These are phyloP conservation scores for Quercus gilva DNA, from an alignment of 306 rosid genomes.

Conservation along the genomic window DNA sequence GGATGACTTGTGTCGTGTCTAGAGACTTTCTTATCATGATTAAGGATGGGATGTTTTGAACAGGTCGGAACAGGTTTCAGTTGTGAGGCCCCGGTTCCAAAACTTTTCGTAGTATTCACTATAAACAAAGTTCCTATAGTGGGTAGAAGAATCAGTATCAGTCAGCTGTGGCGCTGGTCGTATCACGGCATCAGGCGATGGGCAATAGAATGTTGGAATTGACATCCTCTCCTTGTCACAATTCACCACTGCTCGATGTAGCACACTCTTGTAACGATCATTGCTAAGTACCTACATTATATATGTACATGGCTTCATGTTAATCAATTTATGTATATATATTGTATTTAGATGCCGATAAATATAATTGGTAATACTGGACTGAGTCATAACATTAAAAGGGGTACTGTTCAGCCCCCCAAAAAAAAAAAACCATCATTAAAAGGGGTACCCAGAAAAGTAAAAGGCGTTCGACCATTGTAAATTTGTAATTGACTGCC, in stretches of 20 bases:
- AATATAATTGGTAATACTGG: no score
- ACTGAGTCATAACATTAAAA: no score
- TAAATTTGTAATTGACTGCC: background rate
- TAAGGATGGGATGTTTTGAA: background rate
- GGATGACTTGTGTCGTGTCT: no score
- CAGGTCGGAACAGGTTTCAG: conserved; percentile 12
- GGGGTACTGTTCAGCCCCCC: no score
- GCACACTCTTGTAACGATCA: conserved; percentile 28
- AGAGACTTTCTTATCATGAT: no score
- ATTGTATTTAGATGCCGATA: no score
- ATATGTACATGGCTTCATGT: background rate
- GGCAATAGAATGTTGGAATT: conserved; percentile 33
- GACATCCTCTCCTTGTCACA: conserved; percentile 26
- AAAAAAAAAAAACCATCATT: no score
- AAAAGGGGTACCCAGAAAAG: no score
- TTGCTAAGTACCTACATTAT: conserved; percentile 15
- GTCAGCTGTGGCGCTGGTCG: conserved; percentile 14
- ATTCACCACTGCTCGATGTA: conserved; percentile 32
- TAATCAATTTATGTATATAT: no score
- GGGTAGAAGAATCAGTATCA: background rate
- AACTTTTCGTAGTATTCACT: conserved; percentile 19
- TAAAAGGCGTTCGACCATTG: no score
- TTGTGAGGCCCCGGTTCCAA: conserved; percentile 17
- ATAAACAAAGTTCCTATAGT: conserved; percentile 14
- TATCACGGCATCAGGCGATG: conserved; percentile 22